Evolutionary conservation across 495 filamentous ascomycete species (phyloP).

Genomic region (Elaphomyces granulatus): DNA sequence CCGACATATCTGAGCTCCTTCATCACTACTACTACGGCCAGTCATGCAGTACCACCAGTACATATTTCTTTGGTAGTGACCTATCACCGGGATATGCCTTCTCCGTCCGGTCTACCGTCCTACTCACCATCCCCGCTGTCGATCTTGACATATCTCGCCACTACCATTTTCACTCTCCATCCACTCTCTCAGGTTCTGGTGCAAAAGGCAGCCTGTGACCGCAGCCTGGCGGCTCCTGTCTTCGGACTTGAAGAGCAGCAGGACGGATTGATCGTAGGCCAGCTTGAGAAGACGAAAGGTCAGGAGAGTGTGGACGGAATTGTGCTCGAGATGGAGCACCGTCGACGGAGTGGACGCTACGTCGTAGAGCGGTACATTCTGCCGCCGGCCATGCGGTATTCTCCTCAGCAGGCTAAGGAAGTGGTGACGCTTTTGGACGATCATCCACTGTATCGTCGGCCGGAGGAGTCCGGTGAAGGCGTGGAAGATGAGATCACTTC

Average conservation of each 20-base stretch:
- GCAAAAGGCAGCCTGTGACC: conserved; percentile 50
- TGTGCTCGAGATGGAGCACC: conserved; percentile 74
- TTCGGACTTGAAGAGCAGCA: conserved; percentile 63
- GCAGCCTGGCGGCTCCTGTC: conserved; percentile 52
- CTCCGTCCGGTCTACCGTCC: conserved; percentile 37
- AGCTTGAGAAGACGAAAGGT: conserved; percentile 28
- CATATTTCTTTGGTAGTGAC: conserved; percentile 31
- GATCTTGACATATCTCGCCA: conserved; percentile 48
- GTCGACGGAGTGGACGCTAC: conserved; percentile 63
- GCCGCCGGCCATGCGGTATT: conserved; percentile 27
- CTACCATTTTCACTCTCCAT: conserved; percentile 47
- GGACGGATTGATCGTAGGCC: conserved; percentile 58
- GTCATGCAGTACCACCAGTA: conserved; percentile 12
- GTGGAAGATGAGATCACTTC: conserved; percentile 41
- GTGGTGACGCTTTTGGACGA: conserved; percentile 61
- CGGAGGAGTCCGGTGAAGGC: conserved; percentile 19
- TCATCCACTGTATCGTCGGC: conserved; percentile 50
- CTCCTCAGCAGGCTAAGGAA: conserved; percentile 25
- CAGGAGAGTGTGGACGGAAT: conserved; percentile 38
- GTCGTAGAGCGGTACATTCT: conserved; percentile 69
- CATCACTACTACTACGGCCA: conserved; percentile 12
- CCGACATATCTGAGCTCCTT: conserved; percentile 27
- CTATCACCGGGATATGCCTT: conserved; percentile 32
- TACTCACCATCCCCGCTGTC: conserved; percentile 56
- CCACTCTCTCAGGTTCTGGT: conserved; percentile 56